Evolutionary conservation across 495 filamentous ascomycete species (phyloP).

Genomic region (Penicillium angulare): DNA sequence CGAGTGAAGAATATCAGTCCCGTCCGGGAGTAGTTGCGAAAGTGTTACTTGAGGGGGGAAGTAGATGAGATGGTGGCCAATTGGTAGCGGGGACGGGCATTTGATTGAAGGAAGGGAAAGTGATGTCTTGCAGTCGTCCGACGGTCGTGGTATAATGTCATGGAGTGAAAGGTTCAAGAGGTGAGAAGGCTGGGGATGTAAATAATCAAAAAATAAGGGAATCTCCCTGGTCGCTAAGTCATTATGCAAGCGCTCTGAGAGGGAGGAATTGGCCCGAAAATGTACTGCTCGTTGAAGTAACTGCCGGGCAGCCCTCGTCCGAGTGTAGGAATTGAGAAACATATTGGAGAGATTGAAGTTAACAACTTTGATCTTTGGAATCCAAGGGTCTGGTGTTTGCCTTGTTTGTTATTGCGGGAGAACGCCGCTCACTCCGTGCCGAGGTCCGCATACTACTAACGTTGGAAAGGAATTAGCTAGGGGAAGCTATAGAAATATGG

Average conservation of each 20-base stretch:
- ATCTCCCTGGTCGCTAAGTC: constrained; percentile 48
- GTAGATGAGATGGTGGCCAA: constrained; percentile 65
- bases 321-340: too few species aligned
- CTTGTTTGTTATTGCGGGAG: too few species aligned
- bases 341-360: too few species aligned
- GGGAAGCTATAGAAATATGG: too few species aligned
- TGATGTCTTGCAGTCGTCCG: not conserved
- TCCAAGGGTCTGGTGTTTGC: too few species aligned
- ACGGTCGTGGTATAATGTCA: constrained; percentile 49
- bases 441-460: too few species aligned
- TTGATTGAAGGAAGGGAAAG: constrained; percentile 34
- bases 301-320: too few species aligned
- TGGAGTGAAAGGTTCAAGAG: constrained; percentile 62
- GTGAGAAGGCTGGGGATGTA: constrained; percentile 62
- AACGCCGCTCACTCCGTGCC: too few species aligned
- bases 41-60: constrained; percentile 63
- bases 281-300: constrained; percentile 7
- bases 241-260: constrained; percentile 27
- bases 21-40: constrained; percentile 63
- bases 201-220: constrained; percentile 60
- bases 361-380: too few species aligned
- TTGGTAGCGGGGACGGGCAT: constrained; percentile 38
- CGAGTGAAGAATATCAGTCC: constrained; percentile 67
- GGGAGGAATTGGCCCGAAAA: constrained; percentile 25
- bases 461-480: too few species aligned